phyloP scores from a whole-genome alignment of 371 early-diverging fungal species.

The Mucor saturninus region DNA sequence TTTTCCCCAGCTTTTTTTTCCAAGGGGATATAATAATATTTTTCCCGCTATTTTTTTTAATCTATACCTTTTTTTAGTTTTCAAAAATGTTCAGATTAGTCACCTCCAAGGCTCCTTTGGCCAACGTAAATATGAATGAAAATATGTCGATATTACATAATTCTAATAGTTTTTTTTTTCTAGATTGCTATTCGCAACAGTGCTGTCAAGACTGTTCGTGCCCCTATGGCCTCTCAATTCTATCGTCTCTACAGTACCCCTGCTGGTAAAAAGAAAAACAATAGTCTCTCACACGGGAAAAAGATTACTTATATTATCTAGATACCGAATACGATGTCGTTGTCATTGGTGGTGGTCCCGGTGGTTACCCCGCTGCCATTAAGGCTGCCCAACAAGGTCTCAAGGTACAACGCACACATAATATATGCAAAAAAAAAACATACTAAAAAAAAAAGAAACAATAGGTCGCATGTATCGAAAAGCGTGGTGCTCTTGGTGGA shows the following conservation, averaged over 20 bases:
- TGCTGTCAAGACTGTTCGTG: slow-evolving; percentile 53
- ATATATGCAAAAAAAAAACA: neutral
- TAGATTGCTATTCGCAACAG: slow-evolving; percentile 67
- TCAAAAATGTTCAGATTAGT: slow-evolving; percentile 65
- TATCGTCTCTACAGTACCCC: slow-evolving; percentile 63
- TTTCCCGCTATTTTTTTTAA: slow-evolving; percentile 11
- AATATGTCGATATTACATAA: neutral
- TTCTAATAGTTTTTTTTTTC: neutral
- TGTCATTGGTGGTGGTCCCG: slow-evolving; percentile 96
- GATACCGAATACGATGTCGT: slow-evolving; percentile 81
- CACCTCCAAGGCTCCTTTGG: slow-evolving; percentile 62
- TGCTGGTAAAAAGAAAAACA: slow-evolving; percentile 44
- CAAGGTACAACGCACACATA: slow-evolving; percentile 65
- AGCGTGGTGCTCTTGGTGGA: slow-evolving; percentile 95
- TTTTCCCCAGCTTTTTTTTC: neutral
- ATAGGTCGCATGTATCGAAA: slow-evolving; percentile 94
- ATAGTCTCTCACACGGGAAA: neutral
- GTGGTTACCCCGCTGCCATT: slow-evolving; percentile 98
- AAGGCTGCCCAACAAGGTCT: slow-evolving; percentile 98
- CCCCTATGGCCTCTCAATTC: slow-evolving; percentile 60
- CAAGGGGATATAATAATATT: neutral
- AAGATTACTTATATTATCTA: slow-evolving; percentile 5
- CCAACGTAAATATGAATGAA: slow-evolving; percentile 46
- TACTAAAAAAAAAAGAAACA: neutral
- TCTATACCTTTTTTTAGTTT: slow-evolving; percentile 21